Evolutionary conservation across 257 asterid species (phyloP).

Genomic region (Buddleja alternifolia): DNA sequence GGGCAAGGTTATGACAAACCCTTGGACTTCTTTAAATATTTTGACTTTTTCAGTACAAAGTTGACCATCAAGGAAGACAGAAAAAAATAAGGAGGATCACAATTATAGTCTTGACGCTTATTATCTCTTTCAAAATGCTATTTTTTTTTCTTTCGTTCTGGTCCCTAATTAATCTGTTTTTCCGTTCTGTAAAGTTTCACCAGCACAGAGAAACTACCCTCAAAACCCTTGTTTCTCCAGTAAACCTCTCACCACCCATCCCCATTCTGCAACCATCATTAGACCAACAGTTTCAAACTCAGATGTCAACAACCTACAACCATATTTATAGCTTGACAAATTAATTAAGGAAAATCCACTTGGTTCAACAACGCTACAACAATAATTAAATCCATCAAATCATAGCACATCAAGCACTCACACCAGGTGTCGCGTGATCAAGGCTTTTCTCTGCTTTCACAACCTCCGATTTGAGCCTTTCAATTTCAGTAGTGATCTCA

Average conservation of each 20-base stretch:
- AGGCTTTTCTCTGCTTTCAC: conserved; percentile 94
- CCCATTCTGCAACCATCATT: conserved; percentile 10
- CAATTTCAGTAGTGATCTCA: conserved; percentile 76
- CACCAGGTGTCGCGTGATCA: conserved; percentile 98
- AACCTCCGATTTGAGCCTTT: conserved; percentile 81
- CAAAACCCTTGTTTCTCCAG: conserved; percentile 25
- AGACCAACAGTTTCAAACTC: conserved; percentile 18
- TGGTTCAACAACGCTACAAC: conserved; percentile 19
- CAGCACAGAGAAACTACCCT: conserved; percentile 17
- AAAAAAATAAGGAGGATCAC: background rate
- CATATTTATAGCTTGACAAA: conserved; percentile 8
- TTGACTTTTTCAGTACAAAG: background rate
- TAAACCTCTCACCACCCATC: conserved; percentile 18
- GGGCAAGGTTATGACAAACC: background rate
- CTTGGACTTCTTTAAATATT: background rate
- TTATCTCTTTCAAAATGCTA: background rate
- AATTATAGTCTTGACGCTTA: background rate
- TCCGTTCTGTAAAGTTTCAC: background rate
- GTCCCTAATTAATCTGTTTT: background rate
- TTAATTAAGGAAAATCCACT: conserved; percentile 18
- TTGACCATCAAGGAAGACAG: conserved; percentile 12
- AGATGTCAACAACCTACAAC: conserved; percentile 7
- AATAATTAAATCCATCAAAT: conserved; percentile 15
- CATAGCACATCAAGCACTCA: conserved; percentile 47
- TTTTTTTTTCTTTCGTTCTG: conserved; percentile 14